phyloP scores from a whole-genome alignment of 768 basidiomycete species.

The Termitomyces sp. region DNA sequence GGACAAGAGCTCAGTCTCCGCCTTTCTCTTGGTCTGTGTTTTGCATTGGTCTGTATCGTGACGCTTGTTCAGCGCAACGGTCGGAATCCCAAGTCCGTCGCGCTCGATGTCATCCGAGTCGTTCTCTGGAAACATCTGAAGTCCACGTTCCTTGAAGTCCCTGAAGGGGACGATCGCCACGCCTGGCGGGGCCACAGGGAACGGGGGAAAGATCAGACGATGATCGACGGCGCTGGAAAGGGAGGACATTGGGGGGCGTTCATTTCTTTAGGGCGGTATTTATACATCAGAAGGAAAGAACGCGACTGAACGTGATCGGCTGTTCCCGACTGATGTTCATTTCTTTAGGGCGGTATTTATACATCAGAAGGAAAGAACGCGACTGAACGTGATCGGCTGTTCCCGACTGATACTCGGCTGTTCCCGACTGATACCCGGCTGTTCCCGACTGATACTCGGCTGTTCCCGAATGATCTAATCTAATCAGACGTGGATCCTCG shows the following conservation, averaged over 20 bases:
- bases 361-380: constrained; percentile 2
- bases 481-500: no score
- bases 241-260: not conserved
- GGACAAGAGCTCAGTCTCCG: constrained; percentile 29
- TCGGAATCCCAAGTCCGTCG: constrained; percentile 65
- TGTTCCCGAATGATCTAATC: no score
- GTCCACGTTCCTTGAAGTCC: constrained; percentile 34
- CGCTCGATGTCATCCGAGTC: constrained; percentile 44
- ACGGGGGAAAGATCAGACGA: constrained; percentile 41
- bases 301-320: not conserved
- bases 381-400: not conserved
- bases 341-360: constrained; percentile 1
- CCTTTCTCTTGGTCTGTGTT: constrained; percentile 48
- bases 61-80: constrained; percentile 45
- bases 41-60: constrained; percentile 55
- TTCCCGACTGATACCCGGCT: no score
- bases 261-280: constrained; percentile 2
- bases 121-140: constrained; percentile 35
- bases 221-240: not conserved
- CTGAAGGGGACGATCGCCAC: constrained; percentile 38
- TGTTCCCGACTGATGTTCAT: no score
- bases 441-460: no score
- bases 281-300: constrained; percentile 1
- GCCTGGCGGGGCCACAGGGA: constrained; percentile 35
- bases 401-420: no score